These are phyloP conservation scores for Globisporangium nunn DNA, from an alignment of 352 stramenopile species.

Conservation along the genomic window DNA sequence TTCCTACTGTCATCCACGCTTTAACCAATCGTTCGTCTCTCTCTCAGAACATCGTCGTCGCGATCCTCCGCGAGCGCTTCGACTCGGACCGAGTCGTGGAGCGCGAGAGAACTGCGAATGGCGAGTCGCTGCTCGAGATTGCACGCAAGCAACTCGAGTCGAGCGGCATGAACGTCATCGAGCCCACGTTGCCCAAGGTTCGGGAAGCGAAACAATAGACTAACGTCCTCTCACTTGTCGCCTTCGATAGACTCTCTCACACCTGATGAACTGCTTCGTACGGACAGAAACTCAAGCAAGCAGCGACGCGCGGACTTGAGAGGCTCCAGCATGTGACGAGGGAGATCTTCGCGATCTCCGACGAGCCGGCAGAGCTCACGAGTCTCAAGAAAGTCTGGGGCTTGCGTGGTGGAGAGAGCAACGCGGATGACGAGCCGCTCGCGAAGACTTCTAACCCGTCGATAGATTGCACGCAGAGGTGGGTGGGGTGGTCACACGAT, in stretches of 20 bases:
- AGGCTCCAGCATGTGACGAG: slow-evolving; percentile 31
- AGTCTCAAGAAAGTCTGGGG: slow-evolving; percentile 53
- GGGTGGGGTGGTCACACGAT: neutral
- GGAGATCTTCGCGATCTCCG: slow-evolving; percentile 24
- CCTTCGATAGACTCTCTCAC: no score
- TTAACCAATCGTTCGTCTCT: neutral
- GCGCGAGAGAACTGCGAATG: slow-evolving; percentile 11
- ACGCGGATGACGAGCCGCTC: slow-evolving; percentile 1
- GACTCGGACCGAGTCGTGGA: slow-evolving; percentile 16
- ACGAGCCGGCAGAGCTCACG: slow-evolving; percentile 35
- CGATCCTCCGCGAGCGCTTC: slow-evolving; percentile 59
- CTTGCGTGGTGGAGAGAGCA: slow-evolving; percentile 11
- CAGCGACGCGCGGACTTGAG: slow-evolving; percentile 29
- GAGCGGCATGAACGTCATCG: slow-evolving; percentile 34
- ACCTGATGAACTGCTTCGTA: neutral
- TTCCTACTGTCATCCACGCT: neutral
- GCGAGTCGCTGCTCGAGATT: slow-evolving; percentile 37
- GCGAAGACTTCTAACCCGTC: neutral
- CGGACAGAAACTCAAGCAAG: slow-evolving; percentile 33
- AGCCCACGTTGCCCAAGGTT: slow-evolving; percentile 38
- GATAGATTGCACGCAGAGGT: slow-evolving; percentile 2
- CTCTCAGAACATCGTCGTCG: slow-evolving; percentile 45
- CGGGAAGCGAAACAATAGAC: neutral
- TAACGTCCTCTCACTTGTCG: no score
- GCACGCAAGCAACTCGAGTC: slow-evolving; percentile 49